phyloP scores from a whole-genome alignment of 1,284 basidiomycete species.

The Golubevia sp. region DNA sequence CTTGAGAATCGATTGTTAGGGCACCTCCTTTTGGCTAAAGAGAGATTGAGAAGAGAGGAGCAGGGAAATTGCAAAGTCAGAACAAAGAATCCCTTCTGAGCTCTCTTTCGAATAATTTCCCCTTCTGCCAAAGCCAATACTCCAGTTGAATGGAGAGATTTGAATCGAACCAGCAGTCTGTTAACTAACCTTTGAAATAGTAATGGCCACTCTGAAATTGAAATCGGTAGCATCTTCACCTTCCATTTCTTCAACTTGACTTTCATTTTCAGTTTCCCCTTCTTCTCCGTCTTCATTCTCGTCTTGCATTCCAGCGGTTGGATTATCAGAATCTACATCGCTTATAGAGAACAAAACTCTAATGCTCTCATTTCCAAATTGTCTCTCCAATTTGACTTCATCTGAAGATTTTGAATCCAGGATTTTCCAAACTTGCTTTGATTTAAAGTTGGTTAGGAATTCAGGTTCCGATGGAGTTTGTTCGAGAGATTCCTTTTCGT shows the following conservation, averaged over 20 bases:
- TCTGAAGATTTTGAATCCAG: constrained; percentile 40
- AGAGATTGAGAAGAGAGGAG: neutral
- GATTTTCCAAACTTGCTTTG: constrained; percentile 71
- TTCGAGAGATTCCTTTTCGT: constrained; percentile 74
- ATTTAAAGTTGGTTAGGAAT: constrained; percentile 78
- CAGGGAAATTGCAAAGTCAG: neutral
- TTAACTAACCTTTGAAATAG: too few relatives aligned
- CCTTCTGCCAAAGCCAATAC: too few relatives aligned
- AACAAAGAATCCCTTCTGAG: constrained; percentile 66
- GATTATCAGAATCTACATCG: constrained; percentile 44
- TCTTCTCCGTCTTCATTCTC: too few relatives aligned
- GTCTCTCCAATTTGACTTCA: constrained; percentile 43
- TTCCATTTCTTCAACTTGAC: too few relatives aligned
- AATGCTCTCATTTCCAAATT: constrained; percentile 60
- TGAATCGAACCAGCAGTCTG: too few relatives aligned
- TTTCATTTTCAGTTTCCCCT: too few relatives aligned
- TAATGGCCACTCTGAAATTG: too few relatives aligned
- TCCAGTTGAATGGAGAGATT: neutral
- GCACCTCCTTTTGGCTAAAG: constrained; percentile 27
- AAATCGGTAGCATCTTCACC: too few relatives aligned
- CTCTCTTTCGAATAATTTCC: too few relatives aligned
- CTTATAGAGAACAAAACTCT: constrained; percentile 48
- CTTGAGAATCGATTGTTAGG: constrained; percentile 52
- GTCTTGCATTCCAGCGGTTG: neutral
- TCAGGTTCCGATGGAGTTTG: constrained; percentile 68